These are phyloP conservation scores for Zasmidium angulare DNA, from an alignment of 2,329 filamentous ascomycete species.

Conservation along the genomic window DNA sequence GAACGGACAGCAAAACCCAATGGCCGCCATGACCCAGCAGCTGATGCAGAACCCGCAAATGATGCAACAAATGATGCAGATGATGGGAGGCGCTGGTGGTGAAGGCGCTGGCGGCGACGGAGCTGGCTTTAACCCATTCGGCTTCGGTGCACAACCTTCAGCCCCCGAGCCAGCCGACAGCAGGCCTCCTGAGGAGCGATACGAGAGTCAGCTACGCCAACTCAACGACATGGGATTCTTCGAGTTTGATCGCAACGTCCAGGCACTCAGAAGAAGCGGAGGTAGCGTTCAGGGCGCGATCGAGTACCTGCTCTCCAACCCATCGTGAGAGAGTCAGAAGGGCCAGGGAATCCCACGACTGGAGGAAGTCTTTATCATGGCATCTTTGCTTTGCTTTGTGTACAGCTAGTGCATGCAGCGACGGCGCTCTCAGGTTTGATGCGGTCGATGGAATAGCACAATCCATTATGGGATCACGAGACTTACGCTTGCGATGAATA, in stretches of 20 bases:
- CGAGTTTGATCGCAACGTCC: constrained; percentile 91
- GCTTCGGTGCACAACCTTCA: constrained; percentile 30
- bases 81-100: constrained; percentile 54
- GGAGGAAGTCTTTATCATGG: background rate
- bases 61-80: constrained; percentile 53
- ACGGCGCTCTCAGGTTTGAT: constrained; percentile 12
- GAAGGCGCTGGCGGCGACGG: constrained; percentile 31
- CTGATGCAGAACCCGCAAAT: constrained; percentile 60
- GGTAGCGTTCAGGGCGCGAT: constrained; percentile 93
- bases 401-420: constrained; percentile 23
- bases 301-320: constrained; percentile 60
- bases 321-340: background rate
- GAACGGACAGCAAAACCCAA: constrained; percentile 43
- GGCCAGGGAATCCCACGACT: constrained; percentile 8
- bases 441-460: constrained; percentile 1
- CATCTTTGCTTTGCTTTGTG: constrained; percentile 6
- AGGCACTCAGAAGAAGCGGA: constrained; percentile 81
- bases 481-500: constrained; percentile 7
- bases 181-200: constrained; percentile 88
- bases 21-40: constrained; percentile 46
- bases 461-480: constrained; percentile 8
- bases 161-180: constrained; percentile 68
- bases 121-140: constrained; percentile 48
- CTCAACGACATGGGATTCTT: constrained; percentile 99
- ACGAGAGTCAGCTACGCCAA: constrained; percentile 84